Conservation (phyloP, 2,329 filamentous ascomycete genomes). For the Harringtonia aguacate region DNA sequence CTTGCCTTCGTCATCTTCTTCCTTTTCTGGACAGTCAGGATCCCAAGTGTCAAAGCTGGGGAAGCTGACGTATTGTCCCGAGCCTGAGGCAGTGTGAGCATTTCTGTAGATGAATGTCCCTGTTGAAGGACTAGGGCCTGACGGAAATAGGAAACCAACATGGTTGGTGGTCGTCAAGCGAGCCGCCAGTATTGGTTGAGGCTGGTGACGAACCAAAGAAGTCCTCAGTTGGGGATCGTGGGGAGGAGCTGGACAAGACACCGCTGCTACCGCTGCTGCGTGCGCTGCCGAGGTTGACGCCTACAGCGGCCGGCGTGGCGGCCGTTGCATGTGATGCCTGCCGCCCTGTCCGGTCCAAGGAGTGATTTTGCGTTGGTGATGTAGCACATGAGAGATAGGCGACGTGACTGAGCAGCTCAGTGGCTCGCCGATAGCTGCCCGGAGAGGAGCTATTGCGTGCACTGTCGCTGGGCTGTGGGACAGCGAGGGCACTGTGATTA, state of each 20-base stretch:
- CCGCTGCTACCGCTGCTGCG: not conserved
- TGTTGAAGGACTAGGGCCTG: not conserved
- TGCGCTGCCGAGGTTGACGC: not conserved
- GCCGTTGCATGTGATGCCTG: not conserved
- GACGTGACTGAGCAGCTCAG: conserved; percentile 43
- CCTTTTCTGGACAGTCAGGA: conserved; percentile 30
- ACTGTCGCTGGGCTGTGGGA: not conserved
- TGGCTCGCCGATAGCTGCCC: conserved; percentile 29
- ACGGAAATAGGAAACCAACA: not conserved
- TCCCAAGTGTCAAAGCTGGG: conserved; percentile 62
- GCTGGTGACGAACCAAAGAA: conserved; percentile 11
- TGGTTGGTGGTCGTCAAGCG: conserved; percentile 15
- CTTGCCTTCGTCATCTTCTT: conserved; percentile 19
- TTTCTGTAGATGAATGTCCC: not conserved
- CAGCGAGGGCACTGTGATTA: conserved; percentile 33
- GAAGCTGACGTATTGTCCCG: conserved; percentile 60
- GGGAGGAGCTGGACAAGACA: not conserved
- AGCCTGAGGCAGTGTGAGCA: conserved; percentile 15
- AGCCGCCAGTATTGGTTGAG: conserved; percentile 15
- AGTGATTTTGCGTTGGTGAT: not conserved
- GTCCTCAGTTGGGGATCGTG: conserved; percentile 3
- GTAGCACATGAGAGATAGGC: conserved; percentile 29
- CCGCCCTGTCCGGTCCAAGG: not conserved
- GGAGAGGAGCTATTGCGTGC: not conserved
- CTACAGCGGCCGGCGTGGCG: not conserved